phyloP scores from a whole-genome alignment of 495 filamentous ascomycete species.

The Penicillium atrosanguineum region DNA sequence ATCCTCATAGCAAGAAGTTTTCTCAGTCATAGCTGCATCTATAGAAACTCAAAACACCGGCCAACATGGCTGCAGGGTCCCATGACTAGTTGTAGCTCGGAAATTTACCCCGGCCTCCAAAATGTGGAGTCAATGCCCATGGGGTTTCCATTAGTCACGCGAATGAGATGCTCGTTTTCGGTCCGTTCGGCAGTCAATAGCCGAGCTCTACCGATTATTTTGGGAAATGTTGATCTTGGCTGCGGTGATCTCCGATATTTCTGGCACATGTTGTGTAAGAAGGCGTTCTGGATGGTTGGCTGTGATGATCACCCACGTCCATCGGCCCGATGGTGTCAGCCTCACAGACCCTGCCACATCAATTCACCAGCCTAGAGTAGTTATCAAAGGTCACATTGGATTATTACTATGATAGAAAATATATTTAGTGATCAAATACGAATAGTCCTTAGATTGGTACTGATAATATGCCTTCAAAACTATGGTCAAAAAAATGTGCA shows the following conservation, averaged over 20 bases:
- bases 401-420: too few relatives aligned
- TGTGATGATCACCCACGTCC: too few relatives aligned
- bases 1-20: neutral
- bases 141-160: slow-evolving; percentile 28
- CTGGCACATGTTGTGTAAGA: neutral
- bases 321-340: too few relatives aligned
- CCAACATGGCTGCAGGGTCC: neutral
- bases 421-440: too few relatives aligned
- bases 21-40: slow-evolving; percentile 8
- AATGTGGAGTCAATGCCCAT: slow-evolving; percentile 8
- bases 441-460: too few relatives aligned
- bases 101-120: slow-evolving; percentile 10
- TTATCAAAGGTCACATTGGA: too few relatives aligned
- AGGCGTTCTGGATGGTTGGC: too few relatives aligned
- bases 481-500: too few relatives aligned
- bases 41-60: neutral
- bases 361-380: too few relatives aligned
- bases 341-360: too few relatives aligned
- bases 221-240: neutral
- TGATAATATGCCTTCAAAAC: too few relatives aligned
- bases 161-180: slow-evolving; percentile 16
- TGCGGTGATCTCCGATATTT: slow-evolving; percentile 9
- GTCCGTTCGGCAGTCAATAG: slow-evolving; percentile 22
- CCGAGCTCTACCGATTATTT: slow-evolving; percentile 28
- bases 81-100: slow-evolving; percentile 4